Evolutionary conservation across 441 rosid species (phyloP).

Genomic region (Adansonia grandidieri): DNA sequence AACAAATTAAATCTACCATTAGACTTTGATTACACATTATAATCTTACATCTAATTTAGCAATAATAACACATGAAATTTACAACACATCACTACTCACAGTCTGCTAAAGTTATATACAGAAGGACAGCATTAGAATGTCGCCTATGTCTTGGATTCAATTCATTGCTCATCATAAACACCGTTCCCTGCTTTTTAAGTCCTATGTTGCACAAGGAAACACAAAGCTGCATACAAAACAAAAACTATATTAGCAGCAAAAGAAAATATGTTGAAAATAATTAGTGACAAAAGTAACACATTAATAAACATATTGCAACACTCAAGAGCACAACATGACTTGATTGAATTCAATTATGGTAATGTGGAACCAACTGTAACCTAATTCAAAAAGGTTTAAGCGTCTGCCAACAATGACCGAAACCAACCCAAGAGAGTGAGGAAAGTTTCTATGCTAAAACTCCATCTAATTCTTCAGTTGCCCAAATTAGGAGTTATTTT

Average conservation of each 20-base stretch:
- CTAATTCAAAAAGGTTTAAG: background rate
- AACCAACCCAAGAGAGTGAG: background rate
- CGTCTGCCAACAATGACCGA: background rate
- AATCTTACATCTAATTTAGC: background rate
- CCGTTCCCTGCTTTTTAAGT: background rate
- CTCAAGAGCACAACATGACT: background rate
- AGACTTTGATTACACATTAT: background rate
- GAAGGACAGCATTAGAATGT: background rate
- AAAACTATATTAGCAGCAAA: background rate
- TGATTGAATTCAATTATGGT: background rate
- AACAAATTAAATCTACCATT: background rate
- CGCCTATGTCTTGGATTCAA: background rate
- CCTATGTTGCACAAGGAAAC: background rate
- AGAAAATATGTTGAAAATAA: background rate
- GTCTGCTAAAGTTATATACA: background rate
- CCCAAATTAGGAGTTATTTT: background rate
- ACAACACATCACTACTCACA: background rate
- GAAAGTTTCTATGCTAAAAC: slow-evolving; percentile 6
- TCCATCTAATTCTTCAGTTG: background rate
- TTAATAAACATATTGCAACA: background rate
- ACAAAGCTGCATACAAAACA: background rate
- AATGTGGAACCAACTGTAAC: background rate
- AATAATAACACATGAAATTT: background rate
- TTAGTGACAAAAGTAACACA: background rate
- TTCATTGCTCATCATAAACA: background rate